Percentiles rank a stretch among this genome's conserved stretches.
phyloP scores from a whole-genome alignment of 2,329 filamentous ascomycete species.

The Zelopaecilomyces penicillatus region DNA sequence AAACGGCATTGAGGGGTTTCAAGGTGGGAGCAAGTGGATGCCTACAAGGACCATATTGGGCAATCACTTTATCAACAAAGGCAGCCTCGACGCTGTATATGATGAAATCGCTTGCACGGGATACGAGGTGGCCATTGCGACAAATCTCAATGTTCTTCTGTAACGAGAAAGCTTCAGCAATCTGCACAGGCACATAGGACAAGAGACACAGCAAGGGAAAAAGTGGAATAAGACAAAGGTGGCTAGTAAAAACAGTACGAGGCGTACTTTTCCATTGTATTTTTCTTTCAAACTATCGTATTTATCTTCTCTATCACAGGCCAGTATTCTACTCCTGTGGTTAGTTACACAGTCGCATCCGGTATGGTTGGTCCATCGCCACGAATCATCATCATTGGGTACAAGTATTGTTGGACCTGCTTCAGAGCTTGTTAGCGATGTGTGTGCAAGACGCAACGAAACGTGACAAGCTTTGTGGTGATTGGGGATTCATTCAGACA shows the following conservation, averaged over 20 bases:
- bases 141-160: slow-evolving; percentile 78
- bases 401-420: too few relatives aligned
- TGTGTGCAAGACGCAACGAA: not conserved
- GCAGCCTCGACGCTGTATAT: slow-evolving; percentile 98
- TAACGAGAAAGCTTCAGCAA: slow-evolving; percentile 40
- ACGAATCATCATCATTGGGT: too few relatives aligned
- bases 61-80: slow-evolving; percentile 78
- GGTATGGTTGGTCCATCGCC: too few relatives aligned
- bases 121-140: slow-evolving; percentile 91
- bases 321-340: slow-evolving; percentile 63
- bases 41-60: slow-evolving; percentile 83
- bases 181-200: slow-evolving; percentile 14
- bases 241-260: slow-evolving; percentile 5
- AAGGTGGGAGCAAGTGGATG: slow-evolving; percentile 8
- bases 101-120: slow-evolving; percentile 93
- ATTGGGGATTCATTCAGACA: slow-evolving; percentile 62
- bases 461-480: not conserved
- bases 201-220: slow-evolving; percentile 10
- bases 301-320: slow-evolving; percentile 87
- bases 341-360: slow-evolving; percentile 19
- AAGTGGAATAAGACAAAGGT: not conserved
- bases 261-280: slow-evolving; percentile 76
- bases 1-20: not conserved
- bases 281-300: slow-evolving; percentile 73
- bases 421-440: too few relatives aligned